These are phyloP conservation scores for Suillus weaverae DNA, from an alignment of 768 basidiomycete genomes.

Conservation along the genomic window DNA sequence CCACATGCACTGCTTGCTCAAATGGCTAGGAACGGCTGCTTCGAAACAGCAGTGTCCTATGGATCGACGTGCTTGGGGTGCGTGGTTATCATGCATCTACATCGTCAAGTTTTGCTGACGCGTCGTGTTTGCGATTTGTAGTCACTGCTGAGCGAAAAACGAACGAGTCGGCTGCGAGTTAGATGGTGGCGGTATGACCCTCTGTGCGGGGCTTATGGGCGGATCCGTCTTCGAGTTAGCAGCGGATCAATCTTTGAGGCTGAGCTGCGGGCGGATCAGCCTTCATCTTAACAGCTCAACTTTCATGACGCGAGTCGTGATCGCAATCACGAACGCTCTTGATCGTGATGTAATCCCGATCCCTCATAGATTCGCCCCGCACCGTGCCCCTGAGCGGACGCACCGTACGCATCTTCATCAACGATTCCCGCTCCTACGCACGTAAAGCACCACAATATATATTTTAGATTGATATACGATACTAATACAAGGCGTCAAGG, in stretches of 20 bases:
- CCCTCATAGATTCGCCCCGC: neutral
- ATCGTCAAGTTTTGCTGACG: neutral
- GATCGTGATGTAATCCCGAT: neutral
- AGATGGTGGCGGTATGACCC: neutral
- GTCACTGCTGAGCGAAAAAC: constrained; percentile 58
- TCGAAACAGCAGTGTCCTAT: constrained; percentile 99
- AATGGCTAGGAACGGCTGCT: constrained; percentile 89
- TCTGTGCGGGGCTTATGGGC: neutral
- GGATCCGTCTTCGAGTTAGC: neutral
- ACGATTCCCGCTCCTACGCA: neutral
- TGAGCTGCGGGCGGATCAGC: neutral
- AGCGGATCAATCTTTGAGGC: neutral
- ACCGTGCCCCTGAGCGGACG: neutral
- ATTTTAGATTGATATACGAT: constrained; percentile 23
- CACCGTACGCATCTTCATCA: neutral
- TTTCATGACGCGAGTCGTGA: neutral
- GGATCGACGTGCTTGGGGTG: constrained; percentile 93
- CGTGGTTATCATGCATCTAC: constrained; percentile 24
- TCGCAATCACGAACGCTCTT: neutral
- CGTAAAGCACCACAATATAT: constrained; percentile 1
- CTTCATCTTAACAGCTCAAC: neutral
- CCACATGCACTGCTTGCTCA: constrained; percentile 97
- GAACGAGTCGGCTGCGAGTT: constrained; percentile 15
- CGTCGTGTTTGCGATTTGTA: constrained; percentile 15
- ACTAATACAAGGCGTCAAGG: constrained; percentile 25